These are phyloP conservation scores for Thuidium tamariscinum DNA, from an alignment of 225 moss, liverwort and hornwort genomes.

Conservation along the genomic window DNA sequence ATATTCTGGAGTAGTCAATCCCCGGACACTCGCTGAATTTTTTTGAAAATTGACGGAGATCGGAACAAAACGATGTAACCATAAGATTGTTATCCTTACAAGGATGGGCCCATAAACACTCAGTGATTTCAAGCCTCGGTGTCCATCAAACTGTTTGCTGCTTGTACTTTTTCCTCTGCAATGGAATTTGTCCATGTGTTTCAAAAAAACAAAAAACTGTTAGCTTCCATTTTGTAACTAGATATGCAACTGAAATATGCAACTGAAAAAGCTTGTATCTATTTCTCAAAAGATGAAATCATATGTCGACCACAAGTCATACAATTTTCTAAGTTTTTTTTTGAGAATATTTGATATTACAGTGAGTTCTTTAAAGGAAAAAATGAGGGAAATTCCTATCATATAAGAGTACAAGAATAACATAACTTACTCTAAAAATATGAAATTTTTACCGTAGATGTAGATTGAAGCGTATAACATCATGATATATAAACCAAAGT, in stretches of 20 bases:
- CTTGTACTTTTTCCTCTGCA: no score
- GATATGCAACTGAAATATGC: neutral
- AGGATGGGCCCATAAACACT: neutral
- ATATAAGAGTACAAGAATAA: no score
- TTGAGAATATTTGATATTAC: accelerated
- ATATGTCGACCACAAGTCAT: neutral
- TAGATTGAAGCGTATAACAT: neutral
- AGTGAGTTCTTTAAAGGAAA: neutral
- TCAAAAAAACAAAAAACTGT: no score
- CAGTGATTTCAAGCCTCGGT: neutral
- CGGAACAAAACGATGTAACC: neutral
- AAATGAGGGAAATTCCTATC: neutral
- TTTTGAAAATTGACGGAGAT: neutral
- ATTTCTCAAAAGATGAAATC: neutral
- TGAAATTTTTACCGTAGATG: neutral
- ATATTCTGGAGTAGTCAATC: neutral
- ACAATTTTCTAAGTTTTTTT: neutral
- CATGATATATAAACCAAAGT: neutral
- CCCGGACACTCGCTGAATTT: neutral
- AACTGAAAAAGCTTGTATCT: neutral
- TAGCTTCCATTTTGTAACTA: neutral
- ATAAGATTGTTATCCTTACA: neutral
- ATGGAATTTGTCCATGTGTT: no score
- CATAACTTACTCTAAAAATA: neutral
- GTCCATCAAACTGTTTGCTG: neutral